These are phyloP conservation scores for Psilocybe azurescens DNA, from an alignment of 768 basidiomycete species.

Conservation along the genomic window DNA sequence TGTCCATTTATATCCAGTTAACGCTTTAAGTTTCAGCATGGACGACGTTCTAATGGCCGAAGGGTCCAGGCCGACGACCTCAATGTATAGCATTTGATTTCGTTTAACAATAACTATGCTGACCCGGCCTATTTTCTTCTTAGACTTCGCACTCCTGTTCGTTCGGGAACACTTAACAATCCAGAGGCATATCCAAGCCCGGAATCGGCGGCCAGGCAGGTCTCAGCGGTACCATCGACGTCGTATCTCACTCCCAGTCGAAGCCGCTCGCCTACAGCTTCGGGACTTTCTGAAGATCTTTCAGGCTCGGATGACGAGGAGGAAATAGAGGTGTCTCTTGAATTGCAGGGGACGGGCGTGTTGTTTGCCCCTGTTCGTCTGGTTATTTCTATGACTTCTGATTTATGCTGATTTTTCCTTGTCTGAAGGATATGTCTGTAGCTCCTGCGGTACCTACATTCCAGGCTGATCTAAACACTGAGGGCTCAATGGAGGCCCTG, in stretches of 20 bases:
- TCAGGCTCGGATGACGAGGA: neutral
- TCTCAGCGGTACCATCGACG: neutral
- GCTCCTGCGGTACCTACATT: neutral
- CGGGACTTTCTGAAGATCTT: slow-evolving; percentile 4
- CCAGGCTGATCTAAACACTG: too few relatives aligned
- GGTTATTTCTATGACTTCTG: neutral
- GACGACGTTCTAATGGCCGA: slow-evolving; percentile 8
- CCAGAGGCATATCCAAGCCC: slow-evolving; percentile 23
- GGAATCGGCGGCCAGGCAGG: slow-evolving; percentile 10
- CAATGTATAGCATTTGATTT: neutral
- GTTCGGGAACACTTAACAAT: slow-evolving; percentile 17
- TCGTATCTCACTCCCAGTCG: neutral
- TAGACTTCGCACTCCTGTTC: slow-evolving; percentile 16
- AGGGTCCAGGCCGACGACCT: neutral
- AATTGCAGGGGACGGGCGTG: neutral
- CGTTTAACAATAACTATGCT: neutral
- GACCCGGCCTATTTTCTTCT: neutral
- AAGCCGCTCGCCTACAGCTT: neutral
- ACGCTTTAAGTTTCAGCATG: neutral
- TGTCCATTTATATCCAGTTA: neutral
- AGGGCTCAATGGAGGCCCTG: too few relatives aligned
- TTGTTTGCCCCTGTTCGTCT: neutral
- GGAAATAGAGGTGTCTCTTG: neutral
- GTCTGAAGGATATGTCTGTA: neutral
- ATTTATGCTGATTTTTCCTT: neutral